Base-by-base conservation (phyloP, 1,284 basidiomycete genomes). In the Ceratobasidium sp. region DNA sequence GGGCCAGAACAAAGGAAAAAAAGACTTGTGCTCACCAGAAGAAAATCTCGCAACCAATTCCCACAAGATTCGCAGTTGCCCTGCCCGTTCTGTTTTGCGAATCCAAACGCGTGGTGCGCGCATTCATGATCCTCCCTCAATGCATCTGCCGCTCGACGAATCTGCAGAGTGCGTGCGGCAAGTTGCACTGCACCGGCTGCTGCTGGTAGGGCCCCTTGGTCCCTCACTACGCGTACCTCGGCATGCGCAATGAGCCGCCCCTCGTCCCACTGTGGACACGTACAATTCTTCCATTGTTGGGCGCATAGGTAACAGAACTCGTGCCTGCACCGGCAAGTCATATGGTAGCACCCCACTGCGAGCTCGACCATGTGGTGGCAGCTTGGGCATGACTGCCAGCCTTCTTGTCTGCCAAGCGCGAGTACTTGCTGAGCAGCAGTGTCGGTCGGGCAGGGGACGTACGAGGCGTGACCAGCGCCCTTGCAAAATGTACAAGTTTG, bases 191-290 rank as follows among this genome's bases (percentile, higher is more conserved):
- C 62, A 43, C 76, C 27, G 19, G 65, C 49, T 14, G 24, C 34
- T 14, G 24, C 19, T 11, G 65, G 65, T 34, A 56, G 51, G 7
- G 22, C 77, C 0, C 81, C 83, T 24, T 83, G 76, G 62, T 83
- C 82, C 51, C 84, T 82, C 46, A 81, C 79, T 14, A 83, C 81
- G 41, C 81, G 79, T 24, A 78, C 77, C 74, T 83, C 81, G 0
- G 82, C 83, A 2, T 77, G 82, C 1, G 77, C 79, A 0, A 84
- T 1, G 2, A 88, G 80, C 31, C 84, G 79, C 0, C 74, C 59
- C 76, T 89, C 88, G 24, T 88, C 87, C 86, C 87, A 89, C 53
- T 88, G 87, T 0, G 82, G 82, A 76, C 88, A 89, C 0, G 2
- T 13, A 66, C 54, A 80, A 74, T 13, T 81, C 56, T 72, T 72